A percentile compares a stretch with the other conserved stretches of the same genome.
phyloP scores from a whole-genome alignment of 345 rosid genomes.

The Arabidopsis suecica region DNA sequence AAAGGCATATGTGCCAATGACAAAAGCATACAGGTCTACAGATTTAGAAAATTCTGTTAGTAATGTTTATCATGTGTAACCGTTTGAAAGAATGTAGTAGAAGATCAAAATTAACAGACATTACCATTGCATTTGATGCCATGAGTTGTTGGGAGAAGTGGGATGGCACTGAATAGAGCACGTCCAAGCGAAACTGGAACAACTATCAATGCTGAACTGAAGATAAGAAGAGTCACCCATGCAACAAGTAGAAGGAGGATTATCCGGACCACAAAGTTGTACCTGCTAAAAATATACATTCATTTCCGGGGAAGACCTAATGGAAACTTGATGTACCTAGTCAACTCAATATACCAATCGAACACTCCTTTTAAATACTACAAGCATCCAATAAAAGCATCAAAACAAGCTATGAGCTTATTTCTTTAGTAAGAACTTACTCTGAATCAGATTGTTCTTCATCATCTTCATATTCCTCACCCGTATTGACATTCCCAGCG shows the following conservation, averaged over 20 bases:
- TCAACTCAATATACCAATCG: constrained; percentile 14
- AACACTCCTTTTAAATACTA: not conserved
- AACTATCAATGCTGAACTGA: constrained; percentile 87
- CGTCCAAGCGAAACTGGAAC: constrained; percentile 97
- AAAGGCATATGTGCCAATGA: constrained; percentile 91
- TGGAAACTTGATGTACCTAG: not conserved
- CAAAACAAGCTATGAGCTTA: constrained; percentile 5
- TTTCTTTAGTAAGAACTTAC: constrained; percentile 55
- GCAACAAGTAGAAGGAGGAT: constrained; percentile 87
- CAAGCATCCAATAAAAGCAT: not conserved
- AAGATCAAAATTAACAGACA: not conserved
- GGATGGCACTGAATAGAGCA: constrained; percentile 86
- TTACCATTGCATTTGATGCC: constrained; percentile 98
- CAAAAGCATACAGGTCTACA: constrained; percentile 89
- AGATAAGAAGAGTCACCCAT: constrained; percentile 94
- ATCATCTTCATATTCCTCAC: constrained; percentile 67
- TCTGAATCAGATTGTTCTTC: constrained; percentile 91
- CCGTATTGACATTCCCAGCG: constrained; percentile 46
- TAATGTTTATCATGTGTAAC: constrained; percentile 8
- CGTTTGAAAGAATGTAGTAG: not conserved
- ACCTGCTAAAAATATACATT: constrained; percentile 58
- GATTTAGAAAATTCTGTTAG: constrained; percentile 27
- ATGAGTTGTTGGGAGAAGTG: constrained; percentile 93
- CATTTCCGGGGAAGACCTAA: constrained; percentile 30
- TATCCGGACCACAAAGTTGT: constrained; percentile 79